Percentiles rank a stretch among this genome's conserved stretches.
These are phyloP conservation scores for Lithocarpus polystachyus DNA, from an alignment of 306 rosid genomes.

Conservation along the genomic window DNA sequence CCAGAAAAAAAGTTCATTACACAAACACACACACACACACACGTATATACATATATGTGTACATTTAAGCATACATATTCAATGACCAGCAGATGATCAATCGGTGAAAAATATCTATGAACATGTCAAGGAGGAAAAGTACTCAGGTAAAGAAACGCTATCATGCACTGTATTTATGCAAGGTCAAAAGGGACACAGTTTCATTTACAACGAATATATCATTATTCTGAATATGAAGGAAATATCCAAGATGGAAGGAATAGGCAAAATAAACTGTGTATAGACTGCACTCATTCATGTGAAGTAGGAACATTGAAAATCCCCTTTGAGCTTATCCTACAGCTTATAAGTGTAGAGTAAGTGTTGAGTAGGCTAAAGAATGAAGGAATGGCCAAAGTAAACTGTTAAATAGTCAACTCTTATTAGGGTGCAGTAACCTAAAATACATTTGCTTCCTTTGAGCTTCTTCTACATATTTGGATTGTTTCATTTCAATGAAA, in stretches of 20 bases:
- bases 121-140: neutral
- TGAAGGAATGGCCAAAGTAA: neutral
- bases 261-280: neutral
- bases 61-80: slow-evolving; percentile 8
- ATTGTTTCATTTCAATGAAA: neutral
- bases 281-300: neutral
- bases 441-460: neutral
- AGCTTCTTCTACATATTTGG: neutral
- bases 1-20: slow-evolving; percentile 6
- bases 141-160: too few relatives aligned
- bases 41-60: neutral
- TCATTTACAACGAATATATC: neutral
- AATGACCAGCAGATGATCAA: neutral
- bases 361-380: neutral
- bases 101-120: neutral
- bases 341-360: neutral
- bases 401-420: neutral
- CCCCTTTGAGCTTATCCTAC: neutral
- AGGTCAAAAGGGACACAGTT: neutral
- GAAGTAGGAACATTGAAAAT: neutral
- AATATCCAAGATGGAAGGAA: neutral
- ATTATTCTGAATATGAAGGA: neutral
- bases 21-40: too few relatives aligned
- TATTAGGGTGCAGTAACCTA: neutral
- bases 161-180: neutral